Conservation (phyloP, 2,329 filamentous ascomycete species). For the Fusarium sp. region DNA sequence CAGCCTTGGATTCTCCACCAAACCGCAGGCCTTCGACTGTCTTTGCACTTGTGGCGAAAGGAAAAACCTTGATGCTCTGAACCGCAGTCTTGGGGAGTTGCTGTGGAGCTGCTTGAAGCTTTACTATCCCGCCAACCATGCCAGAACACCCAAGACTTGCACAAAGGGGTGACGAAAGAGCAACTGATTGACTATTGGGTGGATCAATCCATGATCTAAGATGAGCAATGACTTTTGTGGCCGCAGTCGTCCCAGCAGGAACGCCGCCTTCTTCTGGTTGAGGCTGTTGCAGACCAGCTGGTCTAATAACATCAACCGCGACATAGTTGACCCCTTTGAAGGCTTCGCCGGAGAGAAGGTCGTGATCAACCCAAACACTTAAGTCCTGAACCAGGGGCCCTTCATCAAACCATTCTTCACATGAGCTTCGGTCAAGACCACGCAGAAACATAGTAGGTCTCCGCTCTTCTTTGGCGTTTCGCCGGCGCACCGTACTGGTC, state of each 20-base stretch:
- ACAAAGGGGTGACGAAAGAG: constrained; percentile 82
- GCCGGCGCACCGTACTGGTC: constrained; percentile 73
- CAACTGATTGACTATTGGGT: constrained; percentile 81
- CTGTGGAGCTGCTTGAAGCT: constrained; percentile 82
- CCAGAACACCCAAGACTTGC: constrained; percentile 75
- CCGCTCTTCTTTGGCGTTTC: constrained; percentile 69
- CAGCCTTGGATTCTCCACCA: constrained; percentile 85
- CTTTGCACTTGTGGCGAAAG: constrained; percentile 73
- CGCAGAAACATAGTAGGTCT: constrained; percentile 79
- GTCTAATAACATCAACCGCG: constrained; percentile 85
- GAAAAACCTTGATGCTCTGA: constrained; percentile 78
- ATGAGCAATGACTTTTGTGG: constrained; percentile 76
- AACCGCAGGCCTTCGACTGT: constrained; percentile 78
- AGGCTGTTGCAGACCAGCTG: constrained; percentile 78
- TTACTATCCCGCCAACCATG: constrained; percentile 86
- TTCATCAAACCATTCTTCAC: constrained; percentile 82
- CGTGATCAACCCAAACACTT: constrained; percentile 85
- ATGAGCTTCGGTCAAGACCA: constrained; percentile 76
- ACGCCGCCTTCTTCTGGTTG: constrained; percentile 73
- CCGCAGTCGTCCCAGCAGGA: constrained; percentile 54
- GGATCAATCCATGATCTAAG: constrained; percentile 85
- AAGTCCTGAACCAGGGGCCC: constrained; percentile 67
- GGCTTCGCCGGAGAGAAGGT: constrained; percentile 75
- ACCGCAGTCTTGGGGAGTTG: constrained; percentile 74
- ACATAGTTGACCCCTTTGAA: constrained; percentile 82